phyloP scores from a whole-genome alignment of 352 stramenopile species.

The Phytophthora foliorum region DNA sequence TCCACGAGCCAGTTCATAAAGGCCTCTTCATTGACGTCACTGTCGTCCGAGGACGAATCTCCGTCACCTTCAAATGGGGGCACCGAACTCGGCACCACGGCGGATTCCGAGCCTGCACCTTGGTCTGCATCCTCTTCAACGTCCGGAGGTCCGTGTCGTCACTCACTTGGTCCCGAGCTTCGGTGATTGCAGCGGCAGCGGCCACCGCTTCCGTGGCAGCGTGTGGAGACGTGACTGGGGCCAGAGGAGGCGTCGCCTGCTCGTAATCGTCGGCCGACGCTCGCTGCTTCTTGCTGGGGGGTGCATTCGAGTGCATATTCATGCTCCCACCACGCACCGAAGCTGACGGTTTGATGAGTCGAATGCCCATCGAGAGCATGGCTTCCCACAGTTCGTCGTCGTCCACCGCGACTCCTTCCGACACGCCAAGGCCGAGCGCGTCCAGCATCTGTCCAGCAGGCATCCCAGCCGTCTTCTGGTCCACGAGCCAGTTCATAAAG shows the following conservation, averaged over 20 bases:
- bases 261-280: conserved; percentile 83
- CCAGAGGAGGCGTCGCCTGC: conserved; percentile 33
- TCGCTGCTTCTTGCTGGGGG: conserved; percentile 84
- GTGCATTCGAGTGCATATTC: conserved; percentile 62
- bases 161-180: conserved; percentile 35
- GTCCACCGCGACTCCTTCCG: conserved; percentile 79
- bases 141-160: conserved; percentile 34
- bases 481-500: conserved; percentile 83
- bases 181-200: conserved; percentile 10
- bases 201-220: conserved; percentile 13
- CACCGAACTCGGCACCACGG: conserved; percentile 15
- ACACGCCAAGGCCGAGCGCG: conserved; percentile 78
- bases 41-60: conserved; percentile 42
- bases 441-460: conserved; percentile 79
- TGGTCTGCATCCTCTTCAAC: conserved; percentile 33
- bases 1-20: conserved; percentile 85
- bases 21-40: conserved; percentile 75
- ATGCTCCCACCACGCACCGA: conserved; percentile 53
- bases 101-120: background rate
- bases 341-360: conserved; percentile 74
- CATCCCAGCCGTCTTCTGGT: conserved; percentile 79
- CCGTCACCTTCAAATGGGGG: conserved; percentile 29
- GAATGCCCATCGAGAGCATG: conserved; percentile 88
- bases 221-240: conserved; percentile 18
- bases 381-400: conserved; percentile 88